These are phyloP conservation scores for Linum trigynum DNA, from an alignment of 345 rosid species.

Conservation along the genomic window DNA sequence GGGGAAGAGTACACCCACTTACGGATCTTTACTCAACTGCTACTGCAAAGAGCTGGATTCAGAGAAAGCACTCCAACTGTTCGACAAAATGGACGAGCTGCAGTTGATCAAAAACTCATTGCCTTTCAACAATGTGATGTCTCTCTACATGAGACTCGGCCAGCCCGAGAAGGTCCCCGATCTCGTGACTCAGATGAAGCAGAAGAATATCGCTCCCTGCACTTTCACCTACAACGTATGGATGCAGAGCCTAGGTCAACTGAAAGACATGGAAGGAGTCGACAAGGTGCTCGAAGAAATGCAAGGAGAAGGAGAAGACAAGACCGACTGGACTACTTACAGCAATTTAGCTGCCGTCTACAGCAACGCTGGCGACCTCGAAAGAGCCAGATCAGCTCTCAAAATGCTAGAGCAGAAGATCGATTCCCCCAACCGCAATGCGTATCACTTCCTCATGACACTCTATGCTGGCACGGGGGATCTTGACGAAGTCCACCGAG, in stretches of 20 bases:
- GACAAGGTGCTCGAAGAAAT: constrained; percentile 42
- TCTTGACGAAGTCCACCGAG: constrained; percentile 41
- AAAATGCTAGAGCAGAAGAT: constrained; percentile 46
- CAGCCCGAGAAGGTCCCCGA: constrained; percentile 46
- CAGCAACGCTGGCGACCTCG: constrained; percentile 43
- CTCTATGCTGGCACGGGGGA: constrained; percentile 50
- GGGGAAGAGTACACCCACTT: constrained; percentile 28
- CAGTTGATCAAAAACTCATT: constrained; percentile 27
- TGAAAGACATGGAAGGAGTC: constrained; percentile 44
- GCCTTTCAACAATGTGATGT: constrained; percentile 50
- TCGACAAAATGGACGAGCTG: constrained; percentile 43
- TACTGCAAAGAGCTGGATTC: constrained; percentile 40
- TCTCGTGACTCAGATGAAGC: constrained; percentile 47
- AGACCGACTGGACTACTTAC: constrained; percentile 39
- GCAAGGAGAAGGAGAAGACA: constrained; percentile 17
- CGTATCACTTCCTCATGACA: constrained; percentile 61
- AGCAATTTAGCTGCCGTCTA: constrained; percentile 53
- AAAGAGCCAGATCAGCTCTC: constrained; percentile 58
- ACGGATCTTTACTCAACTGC: constrained; percentile 56
- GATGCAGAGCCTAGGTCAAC: constrained; percentile 49
- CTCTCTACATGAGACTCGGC: constrained; percentile 39
- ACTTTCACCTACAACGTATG: constrained; percentile 29
- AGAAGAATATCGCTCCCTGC: constrained; percentile 25
- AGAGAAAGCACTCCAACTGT: constrained; percentile 48
- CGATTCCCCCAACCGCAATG: constrained; percentile 35